These are phyloP conservation scores for Saccharomycopsis fermentans DNA, from an alignment of 805 yeast genomes.

Conservation along the genomic window DNA sequence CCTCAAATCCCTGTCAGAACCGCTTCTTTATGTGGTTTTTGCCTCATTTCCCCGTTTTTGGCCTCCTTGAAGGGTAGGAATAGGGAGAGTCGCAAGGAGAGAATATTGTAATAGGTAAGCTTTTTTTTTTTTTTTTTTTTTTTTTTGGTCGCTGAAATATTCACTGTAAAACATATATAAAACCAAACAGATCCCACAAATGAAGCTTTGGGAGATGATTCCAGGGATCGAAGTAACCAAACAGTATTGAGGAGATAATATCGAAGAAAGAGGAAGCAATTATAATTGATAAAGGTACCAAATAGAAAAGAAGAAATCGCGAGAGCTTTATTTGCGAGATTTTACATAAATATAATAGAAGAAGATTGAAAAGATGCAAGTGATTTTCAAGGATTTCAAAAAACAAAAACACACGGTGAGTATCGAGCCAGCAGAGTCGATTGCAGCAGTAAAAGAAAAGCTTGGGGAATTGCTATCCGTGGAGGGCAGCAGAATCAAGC, in stretches of 20 bases:
- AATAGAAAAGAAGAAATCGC: not conserved
- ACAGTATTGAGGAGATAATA: too few relatives aligned
- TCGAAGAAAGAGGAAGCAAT: too few relatives aligned
- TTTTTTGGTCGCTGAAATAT: not conserved
- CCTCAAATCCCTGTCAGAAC: too few relatives aligned
- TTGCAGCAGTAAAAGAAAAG: conserved; percentile 58
- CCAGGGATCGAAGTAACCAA: too few relatives aligned
- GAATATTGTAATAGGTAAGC: too few relatives aligned
- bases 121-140: not conserved
- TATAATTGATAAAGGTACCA: not conserved
- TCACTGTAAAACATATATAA: not conserved
- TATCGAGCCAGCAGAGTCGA: conserved; percentile 58
- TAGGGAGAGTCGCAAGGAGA: too few relatives aligned
- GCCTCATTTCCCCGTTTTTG: too few relatives aligned
- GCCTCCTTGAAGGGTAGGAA: too few relatives aligned
- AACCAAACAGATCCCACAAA: not conserved
- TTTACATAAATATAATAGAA: not conserved
- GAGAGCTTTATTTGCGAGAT: too few relatives aligned
- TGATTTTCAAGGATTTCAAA: conserved; percentile 84
- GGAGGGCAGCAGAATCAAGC: conserved; percentile 66
- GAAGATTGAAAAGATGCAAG: conserved; percentile 42
- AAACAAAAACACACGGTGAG: conserved; percentile 80
- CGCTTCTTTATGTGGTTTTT: too few relatives aligned
- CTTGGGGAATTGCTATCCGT: conserved; percentile 60
- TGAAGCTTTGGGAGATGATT: too few relatives aligned